phyloP scores from a whole-genome alignment of 2,329 filamentous ascomycete species.

The Xylaria arbuscula region DNA sequence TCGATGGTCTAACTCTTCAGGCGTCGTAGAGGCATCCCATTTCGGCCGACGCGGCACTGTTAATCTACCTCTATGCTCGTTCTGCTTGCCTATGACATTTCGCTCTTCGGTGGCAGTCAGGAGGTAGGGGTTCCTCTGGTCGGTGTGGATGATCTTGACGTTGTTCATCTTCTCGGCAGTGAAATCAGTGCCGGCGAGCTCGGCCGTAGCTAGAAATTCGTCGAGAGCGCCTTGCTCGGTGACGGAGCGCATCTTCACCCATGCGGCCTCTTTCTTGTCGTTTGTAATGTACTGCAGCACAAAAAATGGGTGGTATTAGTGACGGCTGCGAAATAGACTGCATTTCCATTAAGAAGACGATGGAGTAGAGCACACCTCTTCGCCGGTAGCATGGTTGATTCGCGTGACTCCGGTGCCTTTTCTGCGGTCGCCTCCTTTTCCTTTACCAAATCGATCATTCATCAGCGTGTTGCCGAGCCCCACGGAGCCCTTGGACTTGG shows the following conservation, averaged over 20 bases:
- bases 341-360: neutral
- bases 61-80: slow-evolving; percentile 79
- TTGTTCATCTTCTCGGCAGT: slow-evolving; percentile 99
- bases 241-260: slow-evolving; percentile 99
- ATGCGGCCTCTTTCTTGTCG: slow-evolving; percentile 87
- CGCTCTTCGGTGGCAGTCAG: slow-evolving; percentile 87
- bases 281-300: slow-evolving; percentile 85
- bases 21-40: slow-evolving; percentile 89
- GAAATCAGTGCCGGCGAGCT: slow-evolving; percentile 98
- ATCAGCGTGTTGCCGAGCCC: slow-evolving; percentile 97
- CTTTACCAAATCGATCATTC: slow-evolving; percentile 98
- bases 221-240: slow-evolving; percentile 97
- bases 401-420: slow-evolving; percentile 69
- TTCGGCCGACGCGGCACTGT: slow-evolving; percentile 90
- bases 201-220: slow-evolving; percentile 94
- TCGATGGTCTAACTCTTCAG: slow-evolving; percentile 79
- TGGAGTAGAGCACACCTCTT: slow-evolving; percentile 64
- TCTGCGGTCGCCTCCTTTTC: slow-evolving; percentile 85
- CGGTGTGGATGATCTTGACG: slow-evolving; percentile 97
- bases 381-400: slow-evolving; percentile 82
- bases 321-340: neutral
- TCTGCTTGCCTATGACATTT: slow-evolving; percentile 81
- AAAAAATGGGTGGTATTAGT: slow-evolving; percentile 12
- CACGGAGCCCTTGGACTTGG: slow-evolving; percentile 95
- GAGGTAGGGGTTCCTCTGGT: slow-evolving; percentile 95